phyloP scores from a whole-genome alignment of 352 stramenopile genomes.

The Phytophthora fragariae region DNA sequence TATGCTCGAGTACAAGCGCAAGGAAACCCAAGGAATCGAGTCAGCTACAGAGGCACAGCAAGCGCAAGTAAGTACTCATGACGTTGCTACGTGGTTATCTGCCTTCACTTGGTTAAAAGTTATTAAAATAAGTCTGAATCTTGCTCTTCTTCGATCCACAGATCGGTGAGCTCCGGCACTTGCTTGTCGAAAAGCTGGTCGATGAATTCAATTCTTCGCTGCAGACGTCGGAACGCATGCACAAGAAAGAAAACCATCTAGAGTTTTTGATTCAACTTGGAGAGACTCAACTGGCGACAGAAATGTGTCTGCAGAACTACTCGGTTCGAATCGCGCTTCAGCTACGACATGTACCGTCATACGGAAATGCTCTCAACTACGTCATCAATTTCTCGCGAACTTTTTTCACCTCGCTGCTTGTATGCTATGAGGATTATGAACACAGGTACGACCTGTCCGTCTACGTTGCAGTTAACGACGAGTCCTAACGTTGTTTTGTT shows the following conservation, averaged over 20 bases:
- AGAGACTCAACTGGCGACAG: slow-evolving; percentile 66
- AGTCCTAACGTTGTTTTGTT: neutral
- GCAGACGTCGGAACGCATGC: slow-evolving; percentile 81
- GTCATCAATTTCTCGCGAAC: slow-evolving; percentile 85
- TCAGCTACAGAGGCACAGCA: slow-evolving; percentile 54
- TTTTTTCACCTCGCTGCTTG: slow-evolving; percentile 87
- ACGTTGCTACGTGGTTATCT: neutral
- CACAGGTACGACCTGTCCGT: slow-evolving; percentile 47
- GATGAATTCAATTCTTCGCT: slow-evolving; percentile 84
- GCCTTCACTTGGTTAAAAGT: neutral
- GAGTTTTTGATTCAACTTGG: slow-evolving; percentile 78
- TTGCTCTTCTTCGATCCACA: slow-evolving; percentile 17
- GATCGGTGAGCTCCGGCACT: slow-evolving; percentile 59
- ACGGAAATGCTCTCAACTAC: slow-evolving; percentile 80
- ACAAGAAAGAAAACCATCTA: slow-evolving; percentile 86
- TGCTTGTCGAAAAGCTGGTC: slow-evolving; percentile 68
- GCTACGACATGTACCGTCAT: slow-evolving; percentile 75
- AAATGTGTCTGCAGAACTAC: slow-evolving; percentile 89
- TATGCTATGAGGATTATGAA: slow-evolving; percentile 86
- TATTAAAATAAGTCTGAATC: neutral
- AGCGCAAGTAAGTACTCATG: slow-evolving; percentile 37
- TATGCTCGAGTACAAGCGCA: slow-evolving; percentile 62
- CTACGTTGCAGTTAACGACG: neutral
- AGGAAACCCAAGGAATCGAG: slow-evolving; percentile 46
- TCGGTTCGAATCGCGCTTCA: slow-evolving; percentile 80